A percentile compares a stretch with the other conserved stretches of the same genome.
These are phyloP conservation scores for Wickerhamiella kazuoi DNA, from an alignment of 805 yeast species.

Conservation along the genomic window DNA sequence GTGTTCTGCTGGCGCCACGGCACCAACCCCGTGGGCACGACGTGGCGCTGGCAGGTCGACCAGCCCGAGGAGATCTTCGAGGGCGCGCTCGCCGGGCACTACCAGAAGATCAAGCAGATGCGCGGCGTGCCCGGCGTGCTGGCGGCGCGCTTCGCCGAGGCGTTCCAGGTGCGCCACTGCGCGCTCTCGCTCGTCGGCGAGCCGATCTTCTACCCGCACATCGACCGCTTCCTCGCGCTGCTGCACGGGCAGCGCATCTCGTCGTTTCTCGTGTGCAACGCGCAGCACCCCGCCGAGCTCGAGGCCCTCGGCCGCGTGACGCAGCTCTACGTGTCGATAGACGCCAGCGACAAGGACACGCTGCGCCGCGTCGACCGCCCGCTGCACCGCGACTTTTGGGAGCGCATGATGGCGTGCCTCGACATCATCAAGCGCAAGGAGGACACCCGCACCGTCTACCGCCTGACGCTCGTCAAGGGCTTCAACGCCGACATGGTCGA, in stretches of 20 bases:
- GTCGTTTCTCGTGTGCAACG: conserved; percentile 81
- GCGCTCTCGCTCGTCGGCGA: conserved; percentile 88
- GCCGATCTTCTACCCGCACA: conserved; percentile 85
- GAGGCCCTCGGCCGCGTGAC: conserved; percentile 58
- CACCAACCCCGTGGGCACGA: conserved; percentile 88
- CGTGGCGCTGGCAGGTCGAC: conserved; percentile 94
- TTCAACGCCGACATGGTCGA: conserved; percentile 62
- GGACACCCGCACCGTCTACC: conserved; percentile 78
- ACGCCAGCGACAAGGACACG: conserved; percentile 74
- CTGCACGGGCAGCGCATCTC: conserved; percentile 67
- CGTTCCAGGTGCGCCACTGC: conserved; percentile 76
- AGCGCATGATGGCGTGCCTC: conserved; percentile 60
- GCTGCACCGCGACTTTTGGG: conserved; percentile 82
- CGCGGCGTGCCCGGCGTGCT: conserved; percentile 91
- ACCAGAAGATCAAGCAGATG: conserved; percentile 82
- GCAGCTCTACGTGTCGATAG: conserved; percentile 81
- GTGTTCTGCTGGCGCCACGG: conserved; percentile 98
- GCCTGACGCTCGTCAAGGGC: conserved; percentile 81
- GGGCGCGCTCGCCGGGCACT: conserved; percentile 80
- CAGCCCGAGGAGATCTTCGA: conserved; percentile 67
- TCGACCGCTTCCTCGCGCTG: conserved; percentile 66
- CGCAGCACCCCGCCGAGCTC: conserved; percentile 84
- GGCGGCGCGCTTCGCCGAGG: conserved; percentile 78
- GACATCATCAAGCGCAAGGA: conserved; percentile 61
- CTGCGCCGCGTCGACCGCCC: conserved; percentile 79